Conservation (phyloP, 192 early-diverging fungal species). For the Backusella australiensis region DNA sequence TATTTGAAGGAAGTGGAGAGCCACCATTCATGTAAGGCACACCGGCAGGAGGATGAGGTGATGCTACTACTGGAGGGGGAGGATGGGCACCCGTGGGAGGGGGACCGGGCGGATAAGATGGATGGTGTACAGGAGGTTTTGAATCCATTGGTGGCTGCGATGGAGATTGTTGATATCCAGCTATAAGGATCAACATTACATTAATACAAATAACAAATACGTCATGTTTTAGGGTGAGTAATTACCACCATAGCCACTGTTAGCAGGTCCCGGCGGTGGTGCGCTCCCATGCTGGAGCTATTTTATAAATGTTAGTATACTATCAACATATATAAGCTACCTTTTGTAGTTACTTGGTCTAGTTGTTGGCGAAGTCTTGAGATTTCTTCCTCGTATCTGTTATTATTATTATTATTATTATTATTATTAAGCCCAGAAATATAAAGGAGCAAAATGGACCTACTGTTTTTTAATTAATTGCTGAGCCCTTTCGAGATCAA, state of each 20-base stretch:
- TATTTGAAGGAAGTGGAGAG: conserved; percentile 13
- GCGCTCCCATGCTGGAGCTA: conserved; percentile 27
- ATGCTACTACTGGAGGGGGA: conserved; percentile 1
- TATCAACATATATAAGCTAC: neutral
- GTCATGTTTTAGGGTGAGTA: neutral
- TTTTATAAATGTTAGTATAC: neutral
- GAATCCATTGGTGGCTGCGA: conserved; percentile 29
- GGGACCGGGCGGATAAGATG: conserved; percentile 5
- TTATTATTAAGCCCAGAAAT: neutral
- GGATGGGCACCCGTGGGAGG: conserved; percentile 4
- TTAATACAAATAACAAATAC: neutral
- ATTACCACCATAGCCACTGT: conserved; percentile 13
- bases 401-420: neutral
- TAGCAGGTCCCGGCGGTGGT: conserved; percentile 1
- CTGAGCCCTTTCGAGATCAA: conserved; percentile 83
- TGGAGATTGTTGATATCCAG: conserved; percentile 15
- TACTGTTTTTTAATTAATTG: conserved; percentile 79
- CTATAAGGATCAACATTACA: neutral
- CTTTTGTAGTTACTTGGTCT: conserved; percentile 48
- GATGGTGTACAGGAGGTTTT: conserved; percentile 6
- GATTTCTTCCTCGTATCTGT: conserved; percentile 83
- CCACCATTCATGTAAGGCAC: conserved; percentile 18
- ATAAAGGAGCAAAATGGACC: neutral
- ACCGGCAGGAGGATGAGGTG: conserved; percentile 13
- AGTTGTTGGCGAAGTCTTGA: conserved; percentile 78